Evolutionary conservation across 257 asterid species (phyloP), one percentile per base, ranked within the genome.

Genomic region (Solanum chmielewskii): DNA sequence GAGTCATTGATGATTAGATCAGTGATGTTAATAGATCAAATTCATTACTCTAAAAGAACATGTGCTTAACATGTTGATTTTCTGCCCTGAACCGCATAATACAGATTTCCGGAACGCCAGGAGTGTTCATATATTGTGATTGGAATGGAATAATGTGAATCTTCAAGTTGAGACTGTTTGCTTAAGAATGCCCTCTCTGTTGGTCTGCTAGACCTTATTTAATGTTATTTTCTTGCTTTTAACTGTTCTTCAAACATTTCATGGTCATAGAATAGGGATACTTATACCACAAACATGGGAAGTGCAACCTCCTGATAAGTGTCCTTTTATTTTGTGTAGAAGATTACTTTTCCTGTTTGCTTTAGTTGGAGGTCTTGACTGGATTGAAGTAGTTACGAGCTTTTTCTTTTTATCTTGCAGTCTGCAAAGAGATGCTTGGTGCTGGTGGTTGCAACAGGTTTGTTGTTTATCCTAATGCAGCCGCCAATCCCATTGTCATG

Each of bases 401-500:
- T 71, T 49, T 27, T 87, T 68, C 71, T 37, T 88, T 86, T 59
- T 69, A 47, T n/a, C 49, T 77, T 91, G 93, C 94, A 97, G 99
- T 81, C 98, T 64, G 98, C 98, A 27, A 97, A 97, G 93, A 94
- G 99, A 90, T 93, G 94, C 90, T 91, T 97, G 95, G 93, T 93
- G 77, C 91, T 97, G 94, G 95, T 95, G 89, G 87, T 96, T 85
- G 98, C 99, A 85, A 92, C 98, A 35, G 99, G 99, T 86, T 87
- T 91, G 64, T 91, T 97, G 85, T 94, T 97, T 88, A 92, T 96
- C 69, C 82, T 96, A 88, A 94, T 97, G 98, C 98, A 97, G 91
- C 99, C 99, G 37, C 99, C 99, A 64, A 89, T 95, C 81, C 99
- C 99, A 18, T 66, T 96, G 77, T 91, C 98, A n/a, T 94, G 93